These are phyloP conservation scores for Jaenimonas drosophilae DNA, from an alignment of 208 protist species.

Conservation along the genomic window DNA sequence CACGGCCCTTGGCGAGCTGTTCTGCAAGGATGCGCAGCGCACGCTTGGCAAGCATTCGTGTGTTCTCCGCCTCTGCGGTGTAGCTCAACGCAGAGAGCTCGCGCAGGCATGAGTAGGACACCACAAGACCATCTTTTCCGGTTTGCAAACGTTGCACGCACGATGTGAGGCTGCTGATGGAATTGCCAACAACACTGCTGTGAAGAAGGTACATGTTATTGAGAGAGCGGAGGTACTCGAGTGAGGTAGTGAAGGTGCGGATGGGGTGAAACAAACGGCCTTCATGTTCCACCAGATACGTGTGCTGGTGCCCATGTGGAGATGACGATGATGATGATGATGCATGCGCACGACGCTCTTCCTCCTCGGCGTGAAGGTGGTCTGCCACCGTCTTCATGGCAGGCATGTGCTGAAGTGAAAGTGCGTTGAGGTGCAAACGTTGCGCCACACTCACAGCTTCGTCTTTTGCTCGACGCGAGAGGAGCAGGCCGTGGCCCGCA, in stretches of 20 bases:
- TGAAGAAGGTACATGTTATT: slow-evolving; percentile 74
- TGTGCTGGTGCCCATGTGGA: too few relatives aligned
- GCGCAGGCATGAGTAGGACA: slow-evolving; percentile 50
- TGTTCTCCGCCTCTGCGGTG: slow-evolving; percentile 17
- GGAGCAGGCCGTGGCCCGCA: slow-evolving; percentile 52
- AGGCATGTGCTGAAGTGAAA: neutral
- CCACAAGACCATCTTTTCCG: slow-evolving; percentile 70
- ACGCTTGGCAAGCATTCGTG: slow-evolving; percentile 16
- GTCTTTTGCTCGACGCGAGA: slow-evolving; percentile 20
- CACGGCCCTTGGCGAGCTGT: slow-evolving; percentile 60
- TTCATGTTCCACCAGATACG: slow-evolving; percentile 14
- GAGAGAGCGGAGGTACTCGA: slow-evolving; percentile 38
- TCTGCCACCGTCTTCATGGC: neutral
- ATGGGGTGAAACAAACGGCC: slow-evolving; percentile 39
- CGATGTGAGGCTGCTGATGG: slow-evolving; percentile 35
- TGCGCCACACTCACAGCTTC: slow-evolving; percentile 30
- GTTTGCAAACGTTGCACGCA: slow-evolving; percentile 45
- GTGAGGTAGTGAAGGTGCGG: slow-evolving; percentile 40
- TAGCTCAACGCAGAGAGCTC: slow-evolving; percentile 20
- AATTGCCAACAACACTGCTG: slow-evolving; percentile 34
- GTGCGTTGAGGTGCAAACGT: slow-evolving; percentile 7
- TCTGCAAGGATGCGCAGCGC: slow-evolving; percentile 61
- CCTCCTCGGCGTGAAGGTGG: slow-evolving; percentile 1
- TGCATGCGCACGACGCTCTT: too few relatives aligned
- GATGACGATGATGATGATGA: too few relatives aligned